Base-by-base conservation (phyloP, 164 flowering plant species). In the Nymphaea colorata region DNA sequence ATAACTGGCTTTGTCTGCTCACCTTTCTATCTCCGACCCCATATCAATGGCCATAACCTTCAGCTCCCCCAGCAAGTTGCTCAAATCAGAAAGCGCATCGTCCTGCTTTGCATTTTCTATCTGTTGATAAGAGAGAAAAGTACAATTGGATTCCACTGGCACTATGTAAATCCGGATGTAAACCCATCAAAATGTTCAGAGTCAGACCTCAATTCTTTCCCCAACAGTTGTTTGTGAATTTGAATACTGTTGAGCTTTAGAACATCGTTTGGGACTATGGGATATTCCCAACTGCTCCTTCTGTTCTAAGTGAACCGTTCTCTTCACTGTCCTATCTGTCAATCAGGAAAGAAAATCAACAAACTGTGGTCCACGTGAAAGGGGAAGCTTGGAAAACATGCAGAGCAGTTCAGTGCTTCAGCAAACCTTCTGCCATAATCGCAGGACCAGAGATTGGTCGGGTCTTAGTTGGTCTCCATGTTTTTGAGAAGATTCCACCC, bases 381-480 rank as follows among this genome's bases (percentile, higher is more conserved):
- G 36, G 36, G 36, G 36, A 25, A 25, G 36, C 36, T 25, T 25
- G 36, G 36, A 66, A 3, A 11, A 18, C 3, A n/a, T 15, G 14
- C 18, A 44, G 16, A 53, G 57, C 16, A 59, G 44, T 43, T 16
- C 59, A 55, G 16, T 8, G 59, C 16, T 16, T 8, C 16, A 16
- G 59, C 43, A 43, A 65, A 51, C 36, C 61, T 61, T 94, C 93
- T 79, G 79, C 68, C 5, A 79, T 75, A 45, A 74, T 75, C 14
- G 73, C 14, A 71, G 99, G 98, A 67, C 99, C 99, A 3, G 71
- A 66, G 47, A 94, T 87, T 63, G 83, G 70, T 55, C 76, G 77
- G 65, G 77, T 78, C 86, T 87, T 94, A 83, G 88, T 91, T 59
- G 99, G 94, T 80, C 83, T 91, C 99, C 99, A 94, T 12, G 96